Conservation (phyloP, 305 asterid species). For the Ruellia speciosa region DNA sequence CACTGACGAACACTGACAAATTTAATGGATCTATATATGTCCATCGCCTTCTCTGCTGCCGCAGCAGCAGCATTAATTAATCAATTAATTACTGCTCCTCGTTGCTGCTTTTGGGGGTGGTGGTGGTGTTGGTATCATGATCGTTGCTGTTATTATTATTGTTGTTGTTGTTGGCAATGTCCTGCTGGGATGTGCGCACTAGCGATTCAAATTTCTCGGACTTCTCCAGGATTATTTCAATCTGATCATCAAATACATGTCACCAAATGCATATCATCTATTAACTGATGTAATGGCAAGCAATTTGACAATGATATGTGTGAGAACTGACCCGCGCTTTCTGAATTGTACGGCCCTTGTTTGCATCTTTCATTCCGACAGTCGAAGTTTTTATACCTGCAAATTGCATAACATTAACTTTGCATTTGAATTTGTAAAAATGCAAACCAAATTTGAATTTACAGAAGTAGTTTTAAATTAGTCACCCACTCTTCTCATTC, state of each 20-base stretch:
- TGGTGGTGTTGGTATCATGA: no score
- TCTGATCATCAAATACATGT: slow-evolving; percentile 21
- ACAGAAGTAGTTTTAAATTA: no score
- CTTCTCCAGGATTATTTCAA: slow-evolving; percentile 67
- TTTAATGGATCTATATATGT: no score
- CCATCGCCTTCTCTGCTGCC: no score
- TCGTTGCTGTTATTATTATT: not conserved
- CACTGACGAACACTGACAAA: no score
- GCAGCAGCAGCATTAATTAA: no score
- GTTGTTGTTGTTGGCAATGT: slow-evolving; percentile 25
- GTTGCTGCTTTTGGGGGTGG: no score
- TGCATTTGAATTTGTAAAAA: not conserved
- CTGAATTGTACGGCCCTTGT: slow-evolving; percentile 66
- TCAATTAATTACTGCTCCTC: no score
- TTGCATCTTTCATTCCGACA: slow-evolving; percentile 70
- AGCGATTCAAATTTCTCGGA: slow-evolving; percentile 57
- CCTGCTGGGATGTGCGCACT: slow-evolving; percentile 25
- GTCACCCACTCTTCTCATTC: slow-evolving; percentile 55
- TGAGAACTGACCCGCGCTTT: slow-evolving; percentile 56
- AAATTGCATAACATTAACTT: not conserved
- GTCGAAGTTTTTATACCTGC: slow-evolving; percentile 64
- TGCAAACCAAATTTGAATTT: no score
- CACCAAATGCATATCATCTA: not conserved
- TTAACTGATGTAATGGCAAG: not conserved
- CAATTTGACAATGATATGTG: not conserved